These are phyloP conservation scores for Pycnococcus provasolii DNA, from an alignment of 139 green algal genomes.

Conservation along the genomic window DNA sequence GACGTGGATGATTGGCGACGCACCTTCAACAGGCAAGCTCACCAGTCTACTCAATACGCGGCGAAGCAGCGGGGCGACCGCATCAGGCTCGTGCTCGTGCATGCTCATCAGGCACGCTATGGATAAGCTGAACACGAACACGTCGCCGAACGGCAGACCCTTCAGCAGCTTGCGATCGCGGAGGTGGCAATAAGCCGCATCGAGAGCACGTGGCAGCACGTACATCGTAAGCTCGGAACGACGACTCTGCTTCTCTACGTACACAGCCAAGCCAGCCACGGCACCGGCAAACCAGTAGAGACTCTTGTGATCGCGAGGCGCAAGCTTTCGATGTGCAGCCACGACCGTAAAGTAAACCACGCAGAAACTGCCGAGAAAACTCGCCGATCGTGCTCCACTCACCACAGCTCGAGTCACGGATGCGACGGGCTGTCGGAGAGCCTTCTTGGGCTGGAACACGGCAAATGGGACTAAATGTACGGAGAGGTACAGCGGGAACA, in stretches of 20 bases:
- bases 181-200: background rate
- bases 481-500: conserved; percentile 9
- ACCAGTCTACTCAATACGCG: background rate
- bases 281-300: conserved; percentile 9
- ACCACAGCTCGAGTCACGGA: background rate
- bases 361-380: background rate
- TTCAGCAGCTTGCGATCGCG: background rate
- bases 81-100: conserved; percentile 10
- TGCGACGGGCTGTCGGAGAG: background rate
- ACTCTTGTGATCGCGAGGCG: background rate
- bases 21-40: background rate
- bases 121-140: background rate
- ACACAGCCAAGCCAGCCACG: background rate
- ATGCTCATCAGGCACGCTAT: background rate
- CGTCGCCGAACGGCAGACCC: background rate
- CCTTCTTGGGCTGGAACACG: background rate
- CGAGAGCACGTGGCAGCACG: conserved; percentile 1
- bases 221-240: conserved; percentile 2
- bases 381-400: background rate
- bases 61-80: background rate
- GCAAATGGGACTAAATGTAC: conserved; percentile 3
- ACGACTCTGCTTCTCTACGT: conserved; percentile 1
- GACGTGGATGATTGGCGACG: too few species aligned
- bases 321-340: background rate
- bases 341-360: background rate